Evolutionary conservation across 2,329 filamentous ascomycete genomes (phyloP).

Genomic region (Erysiphe neolycopersici): DNA sequence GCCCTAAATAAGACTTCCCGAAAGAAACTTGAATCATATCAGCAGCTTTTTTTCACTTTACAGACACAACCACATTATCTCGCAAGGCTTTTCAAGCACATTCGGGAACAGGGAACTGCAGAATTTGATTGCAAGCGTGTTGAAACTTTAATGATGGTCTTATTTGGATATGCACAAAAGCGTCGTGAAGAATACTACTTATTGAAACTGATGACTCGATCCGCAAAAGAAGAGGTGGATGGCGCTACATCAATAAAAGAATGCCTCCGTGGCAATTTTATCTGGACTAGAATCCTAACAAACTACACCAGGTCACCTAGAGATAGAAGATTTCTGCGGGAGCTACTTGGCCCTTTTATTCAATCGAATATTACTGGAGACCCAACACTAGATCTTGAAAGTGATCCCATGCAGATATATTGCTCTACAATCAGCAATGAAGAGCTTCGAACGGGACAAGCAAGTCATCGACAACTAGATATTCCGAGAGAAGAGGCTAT

Average conservation of each 20-base stretch:
- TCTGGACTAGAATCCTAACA: slow-evolving; percentile 66
- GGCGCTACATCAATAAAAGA: slow-evolving; percentile 49
- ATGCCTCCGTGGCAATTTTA: slow-evolving; percentile 69
- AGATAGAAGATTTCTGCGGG: slow-evolving; percentile 75
- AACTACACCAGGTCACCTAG: slow-evolving; percentile 79
- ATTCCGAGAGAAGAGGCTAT: slow-evolving; percentile 87
- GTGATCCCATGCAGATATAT: slow-evolving; percentile 94
- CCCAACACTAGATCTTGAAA: slow-evolving; percentile 71
- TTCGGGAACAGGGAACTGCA: slow-evolving; percentile 58
- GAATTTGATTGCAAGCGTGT: slow-evolving; percentile 87
- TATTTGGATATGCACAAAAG: slow-evolving; percentile 95
- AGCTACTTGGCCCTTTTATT: slow-evolving; percentile 61
- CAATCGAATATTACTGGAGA: slow-evolving; percentile 86
- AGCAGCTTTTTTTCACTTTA: slow-evolving; percentile 89
- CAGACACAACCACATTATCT: slow-evolving; percentile 94
- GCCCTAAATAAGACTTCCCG: slow-evolving; percentile 91
- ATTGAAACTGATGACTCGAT: slow-evolving; percentile 60
- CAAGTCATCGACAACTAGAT: slow-evolving; percentile 57
- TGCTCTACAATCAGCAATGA: slow-evolving; percentile 89
- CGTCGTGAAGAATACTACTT: slow-evolving; percentile 91
- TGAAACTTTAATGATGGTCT: slow-evolving; percentile 80
- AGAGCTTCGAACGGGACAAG: slow-evolving; percentile 69
- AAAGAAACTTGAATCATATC: slow-evolving; percentile 87
- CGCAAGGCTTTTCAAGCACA: slow-evolving; percentile 57
- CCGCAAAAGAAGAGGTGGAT: slow-evolving; percentile 67